Base-by-base conservation (phyloP, 495 filamentous ascomycete species). In the Entonaema liquescens region DNA sequence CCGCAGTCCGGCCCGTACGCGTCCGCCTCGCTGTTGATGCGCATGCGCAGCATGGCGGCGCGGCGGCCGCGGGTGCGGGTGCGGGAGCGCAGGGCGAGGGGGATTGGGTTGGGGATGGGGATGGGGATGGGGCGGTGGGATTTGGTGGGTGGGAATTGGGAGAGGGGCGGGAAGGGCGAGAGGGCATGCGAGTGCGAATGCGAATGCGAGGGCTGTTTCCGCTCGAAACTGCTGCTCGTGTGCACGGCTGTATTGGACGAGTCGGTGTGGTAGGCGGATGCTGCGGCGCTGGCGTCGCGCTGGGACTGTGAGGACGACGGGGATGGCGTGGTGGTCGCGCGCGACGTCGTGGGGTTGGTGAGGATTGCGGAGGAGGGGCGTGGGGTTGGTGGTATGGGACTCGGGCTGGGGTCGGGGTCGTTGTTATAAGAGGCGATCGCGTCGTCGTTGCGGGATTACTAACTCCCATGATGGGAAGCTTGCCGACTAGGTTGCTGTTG, bases 1-100 rank as follows among this genome's bases (percentile, higher is more conserved):
- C 54, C 42, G 59, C 26, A n/a, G 65, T 62, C 47, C 12, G 57
- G 62, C 26, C 53, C 68, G 67, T 67, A 71, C 12, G 50, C 67
- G 62, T 74, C 67, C 1, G 58, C 67, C 35, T 74, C 71, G 71
- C 61, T 66, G 67, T 70, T 70, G 62, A 74, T 66, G 63, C 67
- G 67, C 62, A 67, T 63, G 13, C 63, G 68, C 49, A 65, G 26
- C 56, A 62, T 40, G 35, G 49, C 49, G 36, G 26, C 29, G 31
- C 68, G 58, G 3, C 57, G 61, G 29, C 33, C 33, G 38, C 59
- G 54, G 12, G 33, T 21, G 4, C 40, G 33, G 61, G 15, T 19
- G 53, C 19, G 25, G n/a, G 62, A n/a, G 17, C 21, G 42, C 2
- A 23, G 36, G 11, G 17, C 15, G 23, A 17, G 36, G 33, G 50